Evolutionary conservation across 495 filamentous ascomycete species (phyloP).

Genomic region (Penicillium verhagenii): DNA sequence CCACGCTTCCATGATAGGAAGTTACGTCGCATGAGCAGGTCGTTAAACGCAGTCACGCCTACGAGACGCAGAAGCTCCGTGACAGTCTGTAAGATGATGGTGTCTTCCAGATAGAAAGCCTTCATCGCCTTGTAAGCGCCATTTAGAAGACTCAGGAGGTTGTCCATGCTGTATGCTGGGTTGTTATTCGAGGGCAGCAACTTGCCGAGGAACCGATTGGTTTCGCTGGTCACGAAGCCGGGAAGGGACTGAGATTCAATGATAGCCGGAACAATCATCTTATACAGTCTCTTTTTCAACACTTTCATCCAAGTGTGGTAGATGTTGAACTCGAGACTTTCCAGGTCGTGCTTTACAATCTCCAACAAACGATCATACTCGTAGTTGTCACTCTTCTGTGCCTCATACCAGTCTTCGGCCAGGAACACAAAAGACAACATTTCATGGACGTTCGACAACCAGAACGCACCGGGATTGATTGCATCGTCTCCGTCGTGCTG

Average conservation of each 20-base stretch:
- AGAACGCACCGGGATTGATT: slow-evolving; percentile 96
- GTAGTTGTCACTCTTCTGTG: slow-evolving; percentile 98
- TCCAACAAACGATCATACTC: slow-evolving; percentile 97
- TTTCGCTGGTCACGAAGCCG: slow-evolving; percentile 98
- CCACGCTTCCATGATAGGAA: slow-evolving; percentile 99
- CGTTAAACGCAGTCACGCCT: slow-evolving; percentile 98
- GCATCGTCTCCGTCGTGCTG: slow-evolving; percentile 96
- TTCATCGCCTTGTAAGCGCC: slow-evolving; percentile 98
- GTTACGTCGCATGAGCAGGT: slow-evolving; percentile 94
- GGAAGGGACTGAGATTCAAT: slow-evolving; percentile 98
- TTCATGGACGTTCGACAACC: slow-evolving; percentile 98
- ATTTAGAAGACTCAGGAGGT: slow-evolving; percentile 92
- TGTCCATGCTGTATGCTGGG: slow-evolving; percentile 98
- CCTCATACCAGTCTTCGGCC: slow-evolving; percentile 99
- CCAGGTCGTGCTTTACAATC: slow-evolving; percentile 98
- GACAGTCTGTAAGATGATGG: slow-evolving; percentile 90
- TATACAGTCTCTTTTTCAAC: slow-evolving; percentile 95
- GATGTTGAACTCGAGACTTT: slow-evolving; percentile 99
- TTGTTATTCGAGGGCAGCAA: slow-evolving; percentile 81
- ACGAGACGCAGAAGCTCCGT: slow-evolving; percentile 93
- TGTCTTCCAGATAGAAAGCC: slow-evolving; percentile 93
- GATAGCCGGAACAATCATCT: slow-evolving; percentile 99
- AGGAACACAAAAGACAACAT: slow-evolving; percentile 99
- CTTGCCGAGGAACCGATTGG: slow-evolving; percentile 95
- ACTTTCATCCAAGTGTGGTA: slow-evolving; percentile 99